A percentile compares a stretch with the other conserved stretches of the same genome.
Conservation (phyloP, 2,329 filamentous ascomycete genomes). For the Lanzia echinophila region DNA sequence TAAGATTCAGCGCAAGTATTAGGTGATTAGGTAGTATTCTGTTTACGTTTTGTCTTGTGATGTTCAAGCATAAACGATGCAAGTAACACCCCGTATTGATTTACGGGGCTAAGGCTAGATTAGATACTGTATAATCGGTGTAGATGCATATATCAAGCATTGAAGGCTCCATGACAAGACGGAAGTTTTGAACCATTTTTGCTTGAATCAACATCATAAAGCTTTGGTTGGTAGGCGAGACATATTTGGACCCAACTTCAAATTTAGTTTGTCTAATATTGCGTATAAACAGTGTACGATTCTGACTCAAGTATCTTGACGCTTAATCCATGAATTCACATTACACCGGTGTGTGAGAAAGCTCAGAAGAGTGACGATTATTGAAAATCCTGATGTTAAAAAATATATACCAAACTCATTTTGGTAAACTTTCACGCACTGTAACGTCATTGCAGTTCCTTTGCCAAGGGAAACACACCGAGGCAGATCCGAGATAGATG, state of each 20-base stretch:
- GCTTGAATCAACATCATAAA: not conserved
- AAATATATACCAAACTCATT: not conserved
- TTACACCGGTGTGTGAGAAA: too few relatives aligned
- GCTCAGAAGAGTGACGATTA: too few relatives aligned
- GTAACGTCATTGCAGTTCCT: slow-evolving; percentile 1
- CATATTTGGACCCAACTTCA: not conserved
- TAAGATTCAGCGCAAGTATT: not conserved
- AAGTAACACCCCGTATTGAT: too few relatives aligned
- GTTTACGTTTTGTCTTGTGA: not conserved
- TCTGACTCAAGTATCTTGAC: not conserved
- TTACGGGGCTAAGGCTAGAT: too few relatives aligned
- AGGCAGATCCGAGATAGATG: slow-evolving; percentile 7
- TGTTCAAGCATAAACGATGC: too few relatives aligned
- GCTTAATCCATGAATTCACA: not conserved
- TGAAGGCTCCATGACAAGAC: not conserved
- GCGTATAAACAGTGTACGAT: not conserved
- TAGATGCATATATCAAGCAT: not conserved
- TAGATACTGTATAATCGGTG: too few relatives aligned
- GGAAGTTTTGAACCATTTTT: not conserved
- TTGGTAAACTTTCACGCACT: not conserved
- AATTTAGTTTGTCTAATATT: not conserved
- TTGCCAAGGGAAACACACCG: slow-evolving; percentile 5
- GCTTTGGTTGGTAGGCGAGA: not conserved
- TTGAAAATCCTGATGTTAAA: too few relatives aligned
- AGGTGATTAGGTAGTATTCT: not conserved